Percentiles rank a stretch among this genome's conserved stretches.
Conservation (phyloP, 495 filamentous ascomycete genomes). For the Talaromyces thailandensis region DNA sequence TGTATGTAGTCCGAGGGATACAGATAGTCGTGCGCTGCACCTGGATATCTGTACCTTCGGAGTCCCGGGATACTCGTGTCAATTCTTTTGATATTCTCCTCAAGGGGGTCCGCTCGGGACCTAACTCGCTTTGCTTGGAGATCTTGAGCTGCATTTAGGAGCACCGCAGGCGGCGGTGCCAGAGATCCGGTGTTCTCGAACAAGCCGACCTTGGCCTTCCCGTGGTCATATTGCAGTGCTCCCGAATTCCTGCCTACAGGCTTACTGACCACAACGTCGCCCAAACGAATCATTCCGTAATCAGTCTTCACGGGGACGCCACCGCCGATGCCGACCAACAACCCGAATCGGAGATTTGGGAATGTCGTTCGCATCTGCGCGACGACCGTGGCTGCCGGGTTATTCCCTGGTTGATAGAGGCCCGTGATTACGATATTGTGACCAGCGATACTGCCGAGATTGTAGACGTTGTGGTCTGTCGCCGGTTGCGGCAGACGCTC, state of each 20-base stretch:
- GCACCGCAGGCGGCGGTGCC: slow-evolving; percentile 13
- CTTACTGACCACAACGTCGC: slow-evolving; percentile 17
- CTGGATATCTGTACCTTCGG: no score
- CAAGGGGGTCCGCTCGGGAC: slow-evolving; percentile 1
- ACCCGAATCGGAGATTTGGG: slow-evolving; percentile 25
- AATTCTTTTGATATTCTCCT: no score
- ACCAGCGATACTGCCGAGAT: slow-evolving; percentile 20
- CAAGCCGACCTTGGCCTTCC: slow-evolving; percentile 12
- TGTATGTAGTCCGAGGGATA: no score
- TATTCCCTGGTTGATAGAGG: background rate
- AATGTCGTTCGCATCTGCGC: slow-evolving; percentile 26
- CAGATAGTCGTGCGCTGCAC: no score
- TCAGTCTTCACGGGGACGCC: slow-evolving; percentile 22
- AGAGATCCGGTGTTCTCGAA: no score
- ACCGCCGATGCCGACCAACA: slow-evolving; percentile 44
- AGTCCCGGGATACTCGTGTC: no score
- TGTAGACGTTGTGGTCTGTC: slow-evolving; percentile 22
- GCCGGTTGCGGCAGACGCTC: slow-evolving; percentile 7
- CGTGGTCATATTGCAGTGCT: slow-evolving; percentile 19
- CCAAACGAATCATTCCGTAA: no score
- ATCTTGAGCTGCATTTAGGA: no score
- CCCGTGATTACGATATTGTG: slow-evolving; percentile 28
- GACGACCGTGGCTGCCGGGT: slow-evolving; percentile 17
- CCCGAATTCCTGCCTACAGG: slow-evolving; percentile 9
- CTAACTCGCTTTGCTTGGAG: slow-evolving; percentile 11